Percentiles rank a stretch among this genome's conserved stretches.
Conservation (phyloP, 768 basidiomycete species). For the Candolleomyces efflorescens region DNA sequence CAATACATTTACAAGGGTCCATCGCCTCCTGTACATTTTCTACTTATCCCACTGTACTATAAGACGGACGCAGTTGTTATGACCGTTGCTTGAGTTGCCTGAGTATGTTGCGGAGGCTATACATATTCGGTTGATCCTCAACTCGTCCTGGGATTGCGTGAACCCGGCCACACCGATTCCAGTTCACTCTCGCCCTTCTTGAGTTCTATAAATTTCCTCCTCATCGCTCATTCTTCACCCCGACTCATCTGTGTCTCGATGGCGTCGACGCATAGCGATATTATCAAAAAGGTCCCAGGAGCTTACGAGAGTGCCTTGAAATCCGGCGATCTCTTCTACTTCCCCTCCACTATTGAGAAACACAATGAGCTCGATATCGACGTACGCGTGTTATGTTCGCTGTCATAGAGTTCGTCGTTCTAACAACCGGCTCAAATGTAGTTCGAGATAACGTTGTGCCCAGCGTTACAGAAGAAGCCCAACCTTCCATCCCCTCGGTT, state of each 20-base stretch:
- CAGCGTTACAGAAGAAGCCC: constrained; percentile 80
- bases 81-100: no score
- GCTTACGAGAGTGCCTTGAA: constrained; percentile 54
- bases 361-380: constrained; percentile 49
- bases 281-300: constrained; percentile 51
- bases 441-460: constrained; percentile 87
- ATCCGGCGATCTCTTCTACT: constrained; percentile 71
- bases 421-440: constrained; percentile 23
- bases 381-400: constrained; percentile 32
- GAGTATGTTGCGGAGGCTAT: no score
- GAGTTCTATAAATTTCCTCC: neutral
- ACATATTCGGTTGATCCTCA: no score
- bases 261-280: constrained; percentile 36
- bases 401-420: neutral
- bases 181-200: no score
- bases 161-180: no score
- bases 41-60: no score
- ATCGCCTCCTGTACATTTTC: no score
- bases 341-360: constrained; percentile 63
- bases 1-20: no score
- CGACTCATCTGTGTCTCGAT: neutral
- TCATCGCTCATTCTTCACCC: neutral
- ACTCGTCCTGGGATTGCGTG: no score
- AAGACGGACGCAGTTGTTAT: no score
- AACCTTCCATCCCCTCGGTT: constrained; percentile 40